These are phyloP conservation scores for Avena eriantha DNA, from an alignment of 176 grass and related monocot genomes.

Conservation along the genomic window DNA sequence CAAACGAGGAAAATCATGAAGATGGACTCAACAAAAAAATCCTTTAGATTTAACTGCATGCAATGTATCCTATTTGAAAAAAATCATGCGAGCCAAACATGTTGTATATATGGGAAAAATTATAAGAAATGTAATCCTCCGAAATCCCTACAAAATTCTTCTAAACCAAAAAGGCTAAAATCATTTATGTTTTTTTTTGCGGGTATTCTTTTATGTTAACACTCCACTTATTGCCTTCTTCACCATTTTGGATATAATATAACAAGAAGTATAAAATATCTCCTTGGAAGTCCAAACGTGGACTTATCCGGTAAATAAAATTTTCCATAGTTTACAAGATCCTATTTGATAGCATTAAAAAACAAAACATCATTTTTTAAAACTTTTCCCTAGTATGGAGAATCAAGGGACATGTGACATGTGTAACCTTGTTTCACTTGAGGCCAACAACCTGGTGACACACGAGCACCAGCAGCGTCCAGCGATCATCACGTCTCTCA, in stretches of 20 bases:
- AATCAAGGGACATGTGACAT: not conserved
- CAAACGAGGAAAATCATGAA: too few relatives aligned
- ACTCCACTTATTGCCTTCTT: not conserved
- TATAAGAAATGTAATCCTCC: not conserved
- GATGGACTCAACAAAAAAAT: too few relatives aligned
- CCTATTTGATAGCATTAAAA: not conserved
- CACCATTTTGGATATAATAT: not conserved
- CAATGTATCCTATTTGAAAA: too few relatives aligned
- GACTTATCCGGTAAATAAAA: too few relatives aligned
- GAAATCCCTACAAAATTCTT: not conserved
- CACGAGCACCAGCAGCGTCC: not conserved
- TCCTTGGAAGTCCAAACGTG: too few relatives aligned
- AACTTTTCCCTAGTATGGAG: not conserved
- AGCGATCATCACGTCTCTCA: not conserved
- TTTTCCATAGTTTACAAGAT: not conserved
- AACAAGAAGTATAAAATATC: too few relatives aligned
- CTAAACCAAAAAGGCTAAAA: not conserved
- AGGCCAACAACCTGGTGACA: not conserved
- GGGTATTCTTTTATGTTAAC: not conserved
- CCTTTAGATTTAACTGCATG: too few relatives aligned
- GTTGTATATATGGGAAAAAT: not conserved
- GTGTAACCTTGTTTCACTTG: constrained; percentile 1
- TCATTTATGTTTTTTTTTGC: not conserved
- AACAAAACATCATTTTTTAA: not conserved
- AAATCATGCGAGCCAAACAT: too few relatives aligned